Evolutionary conservation across 169 alveolate genomes (phyloP), one percentile per base, ranked within the genome.

Genomic region (Babesia divergens): DNA sequence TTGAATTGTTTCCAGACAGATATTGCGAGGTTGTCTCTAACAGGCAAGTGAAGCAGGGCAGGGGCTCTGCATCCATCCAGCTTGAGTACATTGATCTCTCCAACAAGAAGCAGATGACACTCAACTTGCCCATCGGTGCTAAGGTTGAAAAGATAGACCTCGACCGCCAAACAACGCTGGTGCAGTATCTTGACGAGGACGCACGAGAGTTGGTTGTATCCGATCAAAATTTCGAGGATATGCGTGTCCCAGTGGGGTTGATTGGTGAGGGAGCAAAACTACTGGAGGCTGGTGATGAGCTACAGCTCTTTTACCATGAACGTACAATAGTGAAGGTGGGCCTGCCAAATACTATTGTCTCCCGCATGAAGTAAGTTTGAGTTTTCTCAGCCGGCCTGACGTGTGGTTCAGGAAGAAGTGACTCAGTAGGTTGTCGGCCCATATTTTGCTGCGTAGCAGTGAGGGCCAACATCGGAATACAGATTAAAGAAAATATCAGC

Each of bases 41-140:
- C 35, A 65, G 87, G 26, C 87, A 79, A 28, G 64, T 79, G 20
- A 79, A 68, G 62, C 87, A 79, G 28, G 87, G 83, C 7, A 28
- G 87, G 28, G 87, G 83, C 24, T 66, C 87, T 22, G 66, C 77
- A 13, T 79, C 82, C 24, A 47, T 68, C n/a, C 87, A 79, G 84
- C 26, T 74, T 20, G 87, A 79, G 58, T 67, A 62, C 35, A n/a
- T 79, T 29, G 82, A 79, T 20, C 42, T 79, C 42, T 32, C 54
- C 55, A 79, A 43, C 50, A 79, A 64, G 59, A 79, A 79, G 55
- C 56, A 43, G 31, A 53, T 52, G 49, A 79, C 82, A 1, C 75
- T 64, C 4, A 79, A 68, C 35, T 53, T 62, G 18, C 76, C 87
- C 20, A 44, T 79, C 11, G 75, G 75, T 24, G 74, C 87, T n/a